Evolutionary conservation across 129 eudicot genomes (phyloP).

Genomic region (Saposhnikovia divaricata): DNA sequence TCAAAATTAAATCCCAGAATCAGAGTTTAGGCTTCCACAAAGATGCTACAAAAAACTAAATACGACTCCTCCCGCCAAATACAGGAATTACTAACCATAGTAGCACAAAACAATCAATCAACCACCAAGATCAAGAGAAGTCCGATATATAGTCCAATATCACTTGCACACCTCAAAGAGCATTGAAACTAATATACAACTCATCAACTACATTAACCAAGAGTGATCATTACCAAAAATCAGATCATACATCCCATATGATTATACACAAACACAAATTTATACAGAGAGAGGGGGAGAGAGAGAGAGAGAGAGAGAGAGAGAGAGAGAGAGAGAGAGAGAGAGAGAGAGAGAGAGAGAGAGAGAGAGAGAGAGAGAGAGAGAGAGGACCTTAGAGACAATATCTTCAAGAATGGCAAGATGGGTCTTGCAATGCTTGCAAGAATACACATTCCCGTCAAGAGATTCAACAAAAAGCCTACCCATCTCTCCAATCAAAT

Average conservation of each 20-base stretch:
- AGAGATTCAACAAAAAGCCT: slow-evolving; percentile 21
- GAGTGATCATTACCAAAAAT: not conserved
- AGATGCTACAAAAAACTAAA: not conserved
- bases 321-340: not conserved
- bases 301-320: too few relatives aligned
- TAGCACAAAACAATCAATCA: not conserved
- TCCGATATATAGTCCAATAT: not conserved
- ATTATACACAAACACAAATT: not conserved
- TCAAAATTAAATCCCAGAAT: not conserved
- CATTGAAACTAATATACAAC: not conserved
- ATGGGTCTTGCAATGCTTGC: slow-evolving; percentile 27
- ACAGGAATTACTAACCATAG: not conserved
- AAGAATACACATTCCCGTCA: slow-evolving; percentile 20
- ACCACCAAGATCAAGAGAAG: not conserved
- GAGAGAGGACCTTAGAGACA: slow-evolving; percentile 21
- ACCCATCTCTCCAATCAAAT: slow-evolving; percentile 15
- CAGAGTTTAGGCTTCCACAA: not conserved
- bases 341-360: not conserved
- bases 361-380: not conserved
- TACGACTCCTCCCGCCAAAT: not conserved
- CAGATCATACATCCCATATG: too few relatives aligned
- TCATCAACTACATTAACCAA: not conserved
- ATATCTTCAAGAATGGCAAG: slow-evolving; percentile 18
- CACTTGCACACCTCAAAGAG: not conserved
- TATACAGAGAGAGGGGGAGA: not conserved